Base-by-base conservation (phyloP, 371 early-diverging fungal species). In the Catenaria anguillulae region DNA sequence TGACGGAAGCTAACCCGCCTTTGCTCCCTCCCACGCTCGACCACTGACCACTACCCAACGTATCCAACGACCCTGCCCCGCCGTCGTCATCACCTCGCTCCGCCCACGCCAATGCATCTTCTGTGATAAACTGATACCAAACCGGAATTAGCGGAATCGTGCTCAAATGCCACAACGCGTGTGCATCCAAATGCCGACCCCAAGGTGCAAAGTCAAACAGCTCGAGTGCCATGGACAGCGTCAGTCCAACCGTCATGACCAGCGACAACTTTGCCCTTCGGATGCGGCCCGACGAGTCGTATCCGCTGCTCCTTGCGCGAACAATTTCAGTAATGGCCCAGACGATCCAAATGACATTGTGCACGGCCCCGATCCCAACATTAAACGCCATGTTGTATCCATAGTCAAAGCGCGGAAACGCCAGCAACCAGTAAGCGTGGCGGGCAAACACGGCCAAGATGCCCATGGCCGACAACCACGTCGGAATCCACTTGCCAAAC, bases 91-190 rank as follows among this genome's bases (percentile, higher is more conserved):
- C n/a, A n/a, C n/a, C n/a, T n/a, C n/a, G n/a, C n/a, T 40, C 45
- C 19, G 45, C 45, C 45, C 45, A 43, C 10, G 17, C 45, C 45
- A 2, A 12, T 2, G 45, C 45, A 23, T 43, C 45, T 12, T 4
- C 4, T 3, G 45, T 23, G 21, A 43, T 43, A 17, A 90, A 97
- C 24, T 73, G 72, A 67, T 92, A 93, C 80, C 85, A 93, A 17
- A 85, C 66, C 0, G 75, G 71, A 21, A 87, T 77, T 43, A 94
- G 65, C 15, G 88, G 90, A 23, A 90, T 83, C 1, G 98, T 97
- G 1, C 89, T 83, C 0, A 83, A 82, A 70, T 97, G 98, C 98
- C 98, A 97, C 23, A 96, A 69, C 31, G 91, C 78, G 66, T 97
- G 98, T 2, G 97, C 97, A 70, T 97, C 98, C 6, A 97, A 60